A percentile compares a stretch with the other conserved stretches of the same genome.
Conservation (phyloP, 2,329 filamentous ascomycete genomes). For the Pseudogymnoascus sp. region DNA sequence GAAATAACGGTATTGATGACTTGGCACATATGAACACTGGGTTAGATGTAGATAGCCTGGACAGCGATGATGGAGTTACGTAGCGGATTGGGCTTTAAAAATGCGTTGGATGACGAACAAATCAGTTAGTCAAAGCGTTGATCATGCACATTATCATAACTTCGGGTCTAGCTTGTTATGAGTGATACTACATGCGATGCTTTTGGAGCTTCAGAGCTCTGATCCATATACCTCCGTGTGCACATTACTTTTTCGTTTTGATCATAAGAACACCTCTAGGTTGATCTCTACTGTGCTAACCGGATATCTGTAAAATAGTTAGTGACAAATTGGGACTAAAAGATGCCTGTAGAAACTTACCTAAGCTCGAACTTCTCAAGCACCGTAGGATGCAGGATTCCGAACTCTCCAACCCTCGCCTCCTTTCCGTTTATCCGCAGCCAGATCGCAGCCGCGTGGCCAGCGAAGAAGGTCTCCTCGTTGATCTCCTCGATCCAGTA, state of each 20-base stretch:
- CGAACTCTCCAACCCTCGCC: conserved; percentile 77
- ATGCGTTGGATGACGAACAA: neutral
- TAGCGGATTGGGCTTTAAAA: neutral
- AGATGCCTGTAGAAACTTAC: conserved; percentile 37
- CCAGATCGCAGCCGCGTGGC: conserved; percentile 80
- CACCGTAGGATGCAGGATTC: conserved; percentile 87
- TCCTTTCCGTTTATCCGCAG: conserved; percentile 68
- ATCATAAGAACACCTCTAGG: conserved; percentile 78
- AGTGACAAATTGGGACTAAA: conserved; percentile 7
- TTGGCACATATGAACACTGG: neutral
- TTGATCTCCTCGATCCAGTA: conserved; percentile 96
- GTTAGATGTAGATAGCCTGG: conserved; percentile 5
- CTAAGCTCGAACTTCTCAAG: conserved; percentile 88
- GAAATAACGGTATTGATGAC: conserved; percentile 15
- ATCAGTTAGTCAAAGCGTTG: neutral
- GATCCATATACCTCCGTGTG: conserved; percentile 7
- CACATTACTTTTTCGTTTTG: conserved; percentile 5
- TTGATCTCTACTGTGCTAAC: conserved; percentile 94
- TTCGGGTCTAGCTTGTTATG: conserved; percentile 3
- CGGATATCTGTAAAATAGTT: conserved; percentile 56
- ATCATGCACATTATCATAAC: conserved; percentile 7
- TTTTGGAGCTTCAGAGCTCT: conserved; percentile 8
- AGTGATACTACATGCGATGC: conserved; percentile 9
- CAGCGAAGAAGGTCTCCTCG: conserved; percentile 84
- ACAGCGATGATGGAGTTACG: conserved; percentile 1